Evolutionary conservation across 306 rosid species (phyloP).

Genomic region (Vigna hirtella): DNA sequence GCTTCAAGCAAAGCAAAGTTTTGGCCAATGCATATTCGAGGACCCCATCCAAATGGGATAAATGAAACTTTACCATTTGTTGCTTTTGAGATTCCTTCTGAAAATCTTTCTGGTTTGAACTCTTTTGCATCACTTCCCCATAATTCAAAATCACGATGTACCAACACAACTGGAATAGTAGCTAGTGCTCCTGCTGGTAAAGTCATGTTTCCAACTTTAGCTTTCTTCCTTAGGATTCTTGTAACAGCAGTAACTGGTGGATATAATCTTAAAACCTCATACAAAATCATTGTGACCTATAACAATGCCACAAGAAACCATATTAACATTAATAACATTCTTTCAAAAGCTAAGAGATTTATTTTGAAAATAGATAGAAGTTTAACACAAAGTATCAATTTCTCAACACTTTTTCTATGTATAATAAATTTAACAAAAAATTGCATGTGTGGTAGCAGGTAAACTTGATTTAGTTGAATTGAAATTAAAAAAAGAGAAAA

Average conservation of each 20-base stretch:
- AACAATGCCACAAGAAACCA: not conserved
- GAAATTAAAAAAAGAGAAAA: too few species aligned
- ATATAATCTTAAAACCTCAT: not conserved
- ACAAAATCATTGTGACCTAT: not conserved
- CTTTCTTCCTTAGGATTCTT: not conserved
- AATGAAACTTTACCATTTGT: not conserved
- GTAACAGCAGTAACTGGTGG: not conserved
- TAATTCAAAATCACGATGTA: not conserved
- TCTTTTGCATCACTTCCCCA: slow-evolving; percentile 3
- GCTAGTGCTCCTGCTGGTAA: not conserved
- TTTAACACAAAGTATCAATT: not conserved
- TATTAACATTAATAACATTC: not conserved
- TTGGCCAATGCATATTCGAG: not conserved
- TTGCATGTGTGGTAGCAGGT: not conserved
- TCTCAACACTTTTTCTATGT: not conserved
- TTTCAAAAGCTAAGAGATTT: too few species aligned
- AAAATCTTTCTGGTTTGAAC: slow-evolving; percentile 4
- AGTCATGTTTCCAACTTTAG: not conserved
- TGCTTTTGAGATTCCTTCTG: not conserved
- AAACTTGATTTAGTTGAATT: too few species aligned
- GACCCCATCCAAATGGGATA: slow-evolving; percentile 2
- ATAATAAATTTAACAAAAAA: not conserved
- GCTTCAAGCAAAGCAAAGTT: slow-evolving; percentile 9
- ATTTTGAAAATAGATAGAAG: not conserved
- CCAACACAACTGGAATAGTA: not conserved